A percentile compares a stretch with the other conserved stretches of the same genome.
phyloP scores from a whole-genome alignment of 2,329 filamentous ascomycete genomes.

The Phyllosticta citriasiana region DNA sequence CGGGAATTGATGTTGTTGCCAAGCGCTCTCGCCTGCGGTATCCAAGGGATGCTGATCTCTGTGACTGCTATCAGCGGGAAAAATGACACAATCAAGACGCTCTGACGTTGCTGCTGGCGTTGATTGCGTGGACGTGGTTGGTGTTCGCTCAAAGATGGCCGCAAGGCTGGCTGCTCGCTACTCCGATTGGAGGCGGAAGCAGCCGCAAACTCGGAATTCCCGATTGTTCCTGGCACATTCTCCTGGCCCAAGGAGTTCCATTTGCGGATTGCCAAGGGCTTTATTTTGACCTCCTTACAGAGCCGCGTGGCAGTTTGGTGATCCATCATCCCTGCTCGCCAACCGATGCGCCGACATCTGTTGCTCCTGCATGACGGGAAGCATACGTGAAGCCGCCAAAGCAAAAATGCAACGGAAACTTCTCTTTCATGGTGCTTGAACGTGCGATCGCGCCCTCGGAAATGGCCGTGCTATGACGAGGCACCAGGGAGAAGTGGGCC shows the following conservation, averaged over 20 bases:
- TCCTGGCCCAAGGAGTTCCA: not conserved
- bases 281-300: not conserved
- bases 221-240: not conserved
- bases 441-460: not conserved
- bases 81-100: not conserved
- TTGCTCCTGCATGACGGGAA: not conserved
- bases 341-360: no score
- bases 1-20: not conserved
- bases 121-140: not conserved
- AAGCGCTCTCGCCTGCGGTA: not conserved
- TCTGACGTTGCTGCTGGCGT: not conserved
- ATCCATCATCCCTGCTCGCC: not conserved
- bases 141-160: not conserved
- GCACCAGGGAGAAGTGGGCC: not conserved
- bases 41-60: not conserved
- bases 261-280: not conserved
- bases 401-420: no score
- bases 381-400: not conserved
- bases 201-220: not conserved
- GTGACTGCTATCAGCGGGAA: not conserved
- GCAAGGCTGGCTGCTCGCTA: not conserved
- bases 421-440: not conserved
- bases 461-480: not conserved
- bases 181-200: not conserved
- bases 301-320: not conserved